These are phyloP conservation scores for Phytophthora vignae DNA, from an alignment of 352 stramenopile genomes.

Conservation along the genomic window DNA sequence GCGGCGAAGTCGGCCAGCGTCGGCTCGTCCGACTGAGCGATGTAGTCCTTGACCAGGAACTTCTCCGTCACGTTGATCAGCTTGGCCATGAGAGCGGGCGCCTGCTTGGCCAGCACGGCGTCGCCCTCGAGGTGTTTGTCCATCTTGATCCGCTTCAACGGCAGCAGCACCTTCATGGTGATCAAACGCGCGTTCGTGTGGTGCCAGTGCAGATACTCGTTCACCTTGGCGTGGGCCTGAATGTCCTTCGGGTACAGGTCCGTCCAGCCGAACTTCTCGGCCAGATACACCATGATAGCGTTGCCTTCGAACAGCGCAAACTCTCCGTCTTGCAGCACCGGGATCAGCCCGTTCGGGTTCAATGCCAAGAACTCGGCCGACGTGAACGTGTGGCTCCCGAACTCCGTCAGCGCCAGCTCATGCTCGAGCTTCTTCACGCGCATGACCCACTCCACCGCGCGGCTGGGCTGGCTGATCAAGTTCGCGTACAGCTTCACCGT, in stretches of 20 bases:
- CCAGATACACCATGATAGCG: conserved; percentile 63
- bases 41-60: conserved; percentile 45
- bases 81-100: conserved; percentile 31
- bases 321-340: conserved; percentile 44
- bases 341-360: conserved; percentile 49
- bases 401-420: conserved; percentile 35
- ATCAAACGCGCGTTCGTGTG: conserved; percentile 63
- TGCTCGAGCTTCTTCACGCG: conserved; percentile 48
- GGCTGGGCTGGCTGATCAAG: conserved; percentile 46
- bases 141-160: conserved; percentile 35
- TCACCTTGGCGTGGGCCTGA: conserved; percentile 59
- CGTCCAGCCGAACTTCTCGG: conserved; percentile 54
- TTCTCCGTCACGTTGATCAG: conserved; percentile 50
- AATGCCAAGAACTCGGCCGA: conserved; percentile 41
- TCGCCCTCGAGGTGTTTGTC: conserved; percentile 29
- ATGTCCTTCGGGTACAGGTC: conserved; percentile 59
- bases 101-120: conserved; percentile 20
- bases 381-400: conserved; percentile 38
- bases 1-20: conserved; percentile 45
- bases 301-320: conserved; percentile 50
- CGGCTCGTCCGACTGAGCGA: conserved; percentile 32
- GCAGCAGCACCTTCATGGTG: conserved; percentile 52
- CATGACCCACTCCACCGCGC: conserved; percentile 46
- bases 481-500: conserved; percentile 49
- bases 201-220: conserved; percentile 78